Conservation (phyloP, 2,329 filamentous ascomycete genomes). For the Fusarium sp. region DNA sequence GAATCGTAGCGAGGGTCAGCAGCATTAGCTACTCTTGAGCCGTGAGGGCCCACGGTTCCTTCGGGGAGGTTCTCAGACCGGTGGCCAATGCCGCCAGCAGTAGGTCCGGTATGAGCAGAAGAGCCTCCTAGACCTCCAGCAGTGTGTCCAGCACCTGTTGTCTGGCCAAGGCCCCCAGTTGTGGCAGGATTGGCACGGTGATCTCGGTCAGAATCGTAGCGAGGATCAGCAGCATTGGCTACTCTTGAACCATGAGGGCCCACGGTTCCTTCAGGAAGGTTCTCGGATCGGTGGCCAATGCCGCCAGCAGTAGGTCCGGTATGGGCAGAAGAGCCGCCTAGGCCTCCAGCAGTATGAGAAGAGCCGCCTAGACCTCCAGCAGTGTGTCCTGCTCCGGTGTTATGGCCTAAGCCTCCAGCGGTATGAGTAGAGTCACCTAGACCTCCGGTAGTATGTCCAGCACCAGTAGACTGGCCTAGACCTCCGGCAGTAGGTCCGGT, state of each 20-base stretch:
- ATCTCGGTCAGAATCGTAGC: too few species aligned
- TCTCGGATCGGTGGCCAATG: constrained; percentile 22
- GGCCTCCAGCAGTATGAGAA: not conserved
- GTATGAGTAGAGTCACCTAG: constrained; percentile 52
- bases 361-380: not conserved
- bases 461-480: constrained; percentile 51
- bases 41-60: constrained; percentile 59
- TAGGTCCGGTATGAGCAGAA: too few species aligned
- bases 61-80: constrained; percentile 32
- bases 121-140: constrained; percentile 8
- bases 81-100: constrained; percentile 23
- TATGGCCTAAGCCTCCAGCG: too few species aligned
- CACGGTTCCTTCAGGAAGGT: constrained; percentile 40
- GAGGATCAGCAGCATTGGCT: constrained; percentile 67
- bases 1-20: too few species aligned
- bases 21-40: constrained; percentile 62
- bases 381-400: constrained; percentile 32
- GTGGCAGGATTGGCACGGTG: too few species aligned
- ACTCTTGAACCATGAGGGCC: constrained; percentile 62
- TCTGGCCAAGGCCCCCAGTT: too few species aligned
- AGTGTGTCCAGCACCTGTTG: constrained; percentile 51
- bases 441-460: constrained; percentile 49
- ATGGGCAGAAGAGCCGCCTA: not conserved
- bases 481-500: not conserved
- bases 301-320: too few species aligned